A percentile compares a stretch with the other conserved stretches of the same genome.
phyloP scores from a whole-genome alignment of 352 stramenopile species.

The Phytophthora citrophthora region DNA sequence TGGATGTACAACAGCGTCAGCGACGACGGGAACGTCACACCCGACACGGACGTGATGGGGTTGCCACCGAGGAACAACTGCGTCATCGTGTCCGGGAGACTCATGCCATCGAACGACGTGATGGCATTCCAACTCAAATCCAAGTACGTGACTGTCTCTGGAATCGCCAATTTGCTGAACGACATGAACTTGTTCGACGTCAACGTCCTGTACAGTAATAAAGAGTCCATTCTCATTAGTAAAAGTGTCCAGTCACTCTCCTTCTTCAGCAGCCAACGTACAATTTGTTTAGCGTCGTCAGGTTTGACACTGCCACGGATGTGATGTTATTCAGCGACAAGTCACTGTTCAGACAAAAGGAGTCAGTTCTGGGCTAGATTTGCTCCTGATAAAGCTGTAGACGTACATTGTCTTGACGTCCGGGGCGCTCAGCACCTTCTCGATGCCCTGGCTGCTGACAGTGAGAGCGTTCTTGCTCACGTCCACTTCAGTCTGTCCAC shows the following conservation, averaged over 20 bases:
- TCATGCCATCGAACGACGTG: slow-evolving; percentile 64
- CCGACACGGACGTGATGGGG: slow-evolving; percentile 62
- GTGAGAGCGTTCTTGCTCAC: slow-evolving; percentile 45
- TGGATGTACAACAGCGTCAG: slow-evolving; percentile 76
- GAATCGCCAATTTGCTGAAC: slow-evolving; percentile 51
- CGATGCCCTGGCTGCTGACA: slow-evolving; percentile 49
- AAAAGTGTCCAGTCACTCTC: not conserved
- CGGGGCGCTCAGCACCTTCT: slow-evolving; percentile 55
- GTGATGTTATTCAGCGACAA: slow-evolving; percentile 65
- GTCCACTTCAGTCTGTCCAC: slow-evolving; percentile 35
- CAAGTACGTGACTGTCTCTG: slow-evolving; percentile 45
- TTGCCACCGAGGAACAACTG: slow-evolving; percentile 75
- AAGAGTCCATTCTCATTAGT: not conserved
- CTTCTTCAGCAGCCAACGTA: slow-evolving; percentile 17
- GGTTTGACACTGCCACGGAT: slow-evolving; percentile 33
- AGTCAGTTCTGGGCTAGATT: slow-evolving; percentile 1
- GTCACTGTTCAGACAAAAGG: slow-evolving; percentile 29
- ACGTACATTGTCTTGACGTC: slow-evolving; percentile 55
- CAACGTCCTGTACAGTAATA: slow-evolving; percentile 42
- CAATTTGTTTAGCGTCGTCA: slow-evolving; percentile 48
- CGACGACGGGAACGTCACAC: slow-evolving; percentile 47
- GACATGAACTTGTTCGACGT: slow-evolving; percentile 54
- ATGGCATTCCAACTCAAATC: slow-evolving; percentile 78
- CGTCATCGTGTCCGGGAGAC: slow-evolving; percentile 50
- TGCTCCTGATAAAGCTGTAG: too few species aligned